Conservation (phyloP, 306 rosid species). For the Rosa multiflora region DNA sequence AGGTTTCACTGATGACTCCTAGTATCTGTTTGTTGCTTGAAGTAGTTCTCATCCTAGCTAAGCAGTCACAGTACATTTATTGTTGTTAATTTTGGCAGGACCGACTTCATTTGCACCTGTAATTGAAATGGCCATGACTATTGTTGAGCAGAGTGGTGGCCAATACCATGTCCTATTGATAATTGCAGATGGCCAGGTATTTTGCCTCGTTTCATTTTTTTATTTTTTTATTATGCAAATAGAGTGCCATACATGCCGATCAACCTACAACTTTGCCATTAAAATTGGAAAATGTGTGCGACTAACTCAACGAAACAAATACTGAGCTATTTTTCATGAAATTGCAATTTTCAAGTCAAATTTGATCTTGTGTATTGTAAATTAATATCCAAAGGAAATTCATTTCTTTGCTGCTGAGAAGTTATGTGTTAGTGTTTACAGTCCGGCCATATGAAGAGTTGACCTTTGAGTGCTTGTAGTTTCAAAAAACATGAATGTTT, state of each 20-base stretch:
- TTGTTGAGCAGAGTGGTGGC: conserved; percentile 87
- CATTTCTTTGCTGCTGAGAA: background rate
- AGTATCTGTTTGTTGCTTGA: conserved; percentile 8
- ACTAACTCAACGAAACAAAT: background rate
- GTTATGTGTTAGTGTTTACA: background rate
- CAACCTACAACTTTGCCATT: background rate
- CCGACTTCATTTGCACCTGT: conserved; percentile 95
- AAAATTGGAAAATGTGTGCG: background rate
- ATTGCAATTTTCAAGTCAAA: background rate
- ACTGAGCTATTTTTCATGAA: background rate
- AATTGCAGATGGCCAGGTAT: conserved; percentile 98
- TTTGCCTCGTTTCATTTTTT: conserved; percentile 16
- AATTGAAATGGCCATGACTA: conserved; percentile 92
- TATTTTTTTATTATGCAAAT: conserved; percentile 8
- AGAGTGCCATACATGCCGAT: background rate
- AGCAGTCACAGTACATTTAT: conserved; percentile 6
- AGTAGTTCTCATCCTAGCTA: conserved; percentile 4
- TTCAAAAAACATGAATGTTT: background rate
- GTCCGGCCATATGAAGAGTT: background rate
- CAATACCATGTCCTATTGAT: conserved; percentile 68
- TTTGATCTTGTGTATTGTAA: background rate
- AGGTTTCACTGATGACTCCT: conserved; percentile 46
- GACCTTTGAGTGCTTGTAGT: background rate
- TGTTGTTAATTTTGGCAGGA: conserved; percentile 46
- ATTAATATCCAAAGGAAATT: background rate